phyloP scores from a whole-genome alignment of 768 basidiomycete species.

The Suillus placidus region DNA sequence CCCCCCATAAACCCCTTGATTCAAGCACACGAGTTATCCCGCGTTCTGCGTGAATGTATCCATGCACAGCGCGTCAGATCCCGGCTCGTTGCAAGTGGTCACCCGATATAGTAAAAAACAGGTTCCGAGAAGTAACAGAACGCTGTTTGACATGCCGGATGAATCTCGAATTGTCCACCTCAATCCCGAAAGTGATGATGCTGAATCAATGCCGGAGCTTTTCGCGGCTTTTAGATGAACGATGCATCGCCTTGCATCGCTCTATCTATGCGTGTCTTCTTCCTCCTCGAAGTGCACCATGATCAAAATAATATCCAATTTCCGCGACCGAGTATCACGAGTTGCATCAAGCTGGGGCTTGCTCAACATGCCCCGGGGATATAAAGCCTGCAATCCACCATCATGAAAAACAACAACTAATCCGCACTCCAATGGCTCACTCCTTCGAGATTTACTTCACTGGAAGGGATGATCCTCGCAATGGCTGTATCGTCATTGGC shows the following conservation, averaged over 20 bases:
- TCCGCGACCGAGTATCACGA: slow-evolving; percentile 52
- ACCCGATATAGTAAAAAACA: slow-evolving; percentile 2
- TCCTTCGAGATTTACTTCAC: slow-evolving; percentile 69
- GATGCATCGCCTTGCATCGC: slow-evolving; percentile 4
- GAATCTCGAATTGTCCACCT: slow-evolving; percentile 1
- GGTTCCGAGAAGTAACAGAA: slow-evolving; percentile 5
- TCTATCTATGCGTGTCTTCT: slow-evolving; percentile 4
- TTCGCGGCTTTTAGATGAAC: slow-evolving; percentile 7
- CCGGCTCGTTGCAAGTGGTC: background rate
- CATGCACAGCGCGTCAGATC: background rate
- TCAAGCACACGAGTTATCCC: background rate
- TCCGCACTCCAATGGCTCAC: slow-evolving; percentile 34
- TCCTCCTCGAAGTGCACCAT: slow-evolving; percentile 50
- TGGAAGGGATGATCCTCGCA: slow-evolving; percentile 66
- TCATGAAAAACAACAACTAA: slow-evolving; percentile 10
- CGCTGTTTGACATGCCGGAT: slow-evolving; percentile 6
- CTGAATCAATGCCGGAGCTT: slow-evolving; percentile 1
- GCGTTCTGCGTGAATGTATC: background rate
- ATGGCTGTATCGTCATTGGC: slow-evolving; percentile 67
- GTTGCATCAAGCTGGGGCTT: slow-evolving; percentile 49
- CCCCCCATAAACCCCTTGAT: background rate
- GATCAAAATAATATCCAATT: slow-evolving; percentile 49
- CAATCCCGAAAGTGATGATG: background rate
- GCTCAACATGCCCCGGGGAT: slow-evolving; percentile 18
- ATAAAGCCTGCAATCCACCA: slow-evolving; percentile 29